phyloP scores from a whole-genome alignment of 257 asterid genomes.

The Nicotiana otophora region DNA sequence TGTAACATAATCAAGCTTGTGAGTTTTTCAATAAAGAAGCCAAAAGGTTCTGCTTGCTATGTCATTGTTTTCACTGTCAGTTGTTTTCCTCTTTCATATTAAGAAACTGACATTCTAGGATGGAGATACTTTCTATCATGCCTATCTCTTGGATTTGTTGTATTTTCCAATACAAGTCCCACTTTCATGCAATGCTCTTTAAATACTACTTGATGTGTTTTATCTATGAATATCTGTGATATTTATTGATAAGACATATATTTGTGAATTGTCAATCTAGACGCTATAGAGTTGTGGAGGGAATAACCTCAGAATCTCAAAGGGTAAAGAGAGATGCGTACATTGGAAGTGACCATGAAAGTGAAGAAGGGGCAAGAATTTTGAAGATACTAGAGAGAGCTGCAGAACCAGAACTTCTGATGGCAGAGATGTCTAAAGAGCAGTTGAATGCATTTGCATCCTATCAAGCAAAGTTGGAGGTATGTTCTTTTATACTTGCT shows the following conservation, averaged over 20 bases:
- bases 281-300: constrained; percentile 64
- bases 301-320: constrained; percentile 54
- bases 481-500: constrained; percentile 17
- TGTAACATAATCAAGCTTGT: background rate
- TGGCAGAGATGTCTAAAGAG: constrained; percentile 89
- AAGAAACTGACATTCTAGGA: background rate
- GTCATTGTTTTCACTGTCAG: background rate
- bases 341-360: constrained; percentile 40
- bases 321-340: constrained; percentile 38
- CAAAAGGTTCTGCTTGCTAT: background rate
- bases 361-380: constrained; percentile 80
- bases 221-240: background rate
- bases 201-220: background rate
- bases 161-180: background rate
- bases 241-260: background rate
- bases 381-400: constrained; percentile 79
- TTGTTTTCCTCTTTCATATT: no score
- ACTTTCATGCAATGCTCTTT: no score
- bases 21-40: background rate
- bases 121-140: background rate
- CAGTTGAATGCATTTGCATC: constrained; percentile 62
- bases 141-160: background rate
- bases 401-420: constrained; percentile 83
- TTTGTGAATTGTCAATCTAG: constrained; percentile 25
- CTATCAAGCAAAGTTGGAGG: constrained; percentile 76